These are phyloP conservation scores for Mycena filopes DNA, from an alignment of 768 basidiomycete genomes.

Conservation along the genomic window DNA sequence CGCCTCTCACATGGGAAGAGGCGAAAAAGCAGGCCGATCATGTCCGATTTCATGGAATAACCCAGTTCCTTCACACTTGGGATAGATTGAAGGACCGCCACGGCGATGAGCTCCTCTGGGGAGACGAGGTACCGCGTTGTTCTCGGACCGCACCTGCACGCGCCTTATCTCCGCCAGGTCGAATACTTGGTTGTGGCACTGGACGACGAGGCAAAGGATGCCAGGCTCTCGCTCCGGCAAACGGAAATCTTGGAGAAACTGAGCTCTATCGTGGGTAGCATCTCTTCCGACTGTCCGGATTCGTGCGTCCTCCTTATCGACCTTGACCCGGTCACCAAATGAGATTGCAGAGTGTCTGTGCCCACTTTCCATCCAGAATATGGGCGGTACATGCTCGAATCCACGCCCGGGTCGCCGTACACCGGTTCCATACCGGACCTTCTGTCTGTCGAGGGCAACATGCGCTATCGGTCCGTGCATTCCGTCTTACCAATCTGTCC, in stretches of 20 bases:
- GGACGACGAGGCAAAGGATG: constrained; percentile 81
- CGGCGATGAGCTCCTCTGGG: constrained; percentile 96
- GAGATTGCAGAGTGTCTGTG: constrained; percentile 64
- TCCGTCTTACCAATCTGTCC: constrained; percentile 13
- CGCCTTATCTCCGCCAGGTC: constrained; percentile 61
- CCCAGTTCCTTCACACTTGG: constrained; percentile 95
- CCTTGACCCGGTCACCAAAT: background rate
- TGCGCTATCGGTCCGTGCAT: constrained; percentile 83
- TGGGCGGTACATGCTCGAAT: constrained; percentile 98
- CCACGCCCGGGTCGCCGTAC: constrained; percentile 96
- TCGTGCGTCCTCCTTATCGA: constrained; percentile 55
- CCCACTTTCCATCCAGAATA: constrained; percentile 99
- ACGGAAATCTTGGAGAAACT: constrained; percentile 91
- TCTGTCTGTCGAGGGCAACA: constrained; percentile 91
- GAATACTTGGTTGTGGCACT: constrained; percentile 96
- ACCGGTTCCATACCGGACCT: constrained; percentile 88
- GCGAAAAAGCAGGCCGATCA: constrained; percentile 89
- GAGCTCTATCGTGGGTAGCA: constrained; percentile 70
- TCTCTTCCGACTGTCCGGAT: constrained; percentile 67
- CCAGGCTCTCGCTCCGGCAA: constrained; percentile 92
- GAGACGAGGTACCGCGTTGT: constrained; percentile 83
- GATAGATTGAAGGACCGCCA: constrained; percentile 89
- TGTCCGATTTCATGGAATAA: constrained; percentile 91
- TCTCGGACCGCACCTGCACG: background rate
- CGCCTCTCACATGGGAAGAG: constrained; percentile 92